A percentile compares a stretch with the other conserved stretches of the same genome.
Conservation (phyloP, 1,284 basidiomycete species). For the Trichosporon ovoides region DNA sequence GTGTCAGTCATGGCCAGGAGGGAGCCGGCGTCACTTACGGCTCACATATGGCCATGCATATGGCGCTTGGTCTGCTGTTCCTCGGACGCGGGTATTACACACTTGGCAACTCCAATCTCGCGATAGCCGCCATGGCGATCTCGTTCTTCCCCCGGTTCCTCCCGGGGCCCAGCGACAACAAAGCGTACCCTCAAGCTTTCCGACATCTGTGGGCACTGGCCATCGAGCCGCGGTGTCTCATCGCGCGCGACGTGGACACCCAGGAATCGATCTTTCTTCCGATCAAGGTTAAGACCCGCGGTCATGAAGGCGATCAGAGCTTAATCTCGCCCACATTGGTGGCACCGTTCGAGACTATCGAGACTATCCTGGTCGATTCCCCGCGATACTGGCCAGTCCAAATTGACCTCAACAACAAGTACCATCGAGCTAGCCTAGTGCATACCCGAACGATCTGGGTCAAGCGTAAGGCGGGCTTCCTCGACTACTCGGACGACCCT, state of each 20-base stretch:
- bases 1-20: constrained; percentile 86
- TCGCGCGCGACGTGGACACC: constrained; percentile 85
- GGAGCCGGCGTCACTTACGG: constrained; percentile 75
- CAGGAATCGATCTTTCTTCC: constrained; percentile 84
- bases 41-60: constrained; percentile 82
- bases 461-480: constrained; percentile 83
- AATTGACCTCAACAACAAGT: constrained; percentile 43
- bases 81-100: constrained; percentile 90
- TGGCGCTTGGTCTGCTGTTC: constrained; percentile 88
- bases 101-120: constrained; percentile 82
- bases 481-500: constrained; percentile 88
- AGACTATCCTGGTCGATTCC: constrained; percentile 77
- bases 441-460: constrained; percentile 78
- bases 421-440: constrained; percentile 67
- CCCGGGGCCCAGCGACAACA: constrained; percentile 73
- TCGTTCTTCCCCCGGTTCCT: constrained; percentile 89
- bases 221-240: constrained; percentile 84
- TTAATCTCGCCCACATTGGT: constrained; percentile 87
- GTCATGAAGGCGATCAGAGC: constrained; percentile 46
- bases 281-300: constrained; percentile 66
- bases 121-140: constrained; percentile 80
- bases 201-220: constrained; percentile 95
- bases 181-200: constrained; percentile 84
- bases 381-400: constrained; percentile 87
- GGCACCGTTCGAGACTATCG: constrained; percentile 72